A percentile compares a stretch with the other conserved stretches of the same genome.
Evolutionary conservation across 768 basidiomycete genomes (phyloP).

Genomic region (Trametes meyenii): DNA sequence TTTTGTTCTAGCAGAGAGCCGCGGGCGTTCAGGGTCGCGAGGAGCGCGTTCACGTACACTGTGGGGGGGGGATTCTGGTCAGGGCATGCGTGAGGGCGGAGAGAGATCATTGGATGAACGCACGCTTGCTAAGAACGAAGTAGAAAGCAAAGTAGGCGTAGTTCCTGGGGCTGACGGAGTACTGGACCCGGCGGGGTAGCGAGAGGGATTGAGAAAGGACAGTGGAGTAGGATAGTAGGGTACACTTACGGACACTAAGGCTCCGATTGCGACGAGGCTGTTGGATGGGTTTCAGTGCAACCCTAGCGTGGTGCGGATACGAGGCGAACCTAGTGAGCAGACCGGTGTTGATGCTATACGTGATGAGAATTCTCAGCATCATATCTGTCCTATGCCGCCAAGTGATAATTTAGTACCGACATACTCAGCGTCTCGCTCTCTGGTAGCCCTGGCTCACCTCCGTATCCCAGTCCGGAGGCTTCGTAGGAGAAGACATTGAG

Average conservation of each 20-base stretch:
- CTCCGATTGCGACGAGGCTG: constrained; percentile 21
- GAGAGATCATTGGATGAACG: background rate
- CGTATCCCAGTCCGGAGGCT: constrained; percentile 21
- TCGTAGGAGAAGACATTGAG: constrained; percentile 20
- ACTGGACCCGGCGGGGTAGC: background rate
- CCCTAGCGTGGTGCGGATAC: background rate
- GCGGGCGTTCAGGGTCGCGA: constrained; percentile 27
- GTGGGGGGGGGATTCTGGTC: background rate
- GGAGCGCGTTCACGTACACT: constrained; percentile 29
- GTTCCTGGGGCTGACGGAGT: constrained; percentile 11
- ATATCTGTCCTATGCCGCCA: constrained; percentile 17
- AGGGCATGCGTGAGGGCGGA: background rate
- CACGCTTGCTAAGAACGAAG: constrained; percentile 25
- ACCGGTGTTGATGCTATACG: constrained; percentile 25
- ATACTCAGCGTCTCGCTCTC: no score
- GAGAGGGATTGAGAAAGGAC: background rate
- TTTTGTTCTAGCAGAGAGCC: constrained; percentile 12
- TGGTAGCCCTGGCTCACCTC: constrained; percentile 4
- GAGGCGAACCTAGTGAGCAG: constrained; percentile 21
- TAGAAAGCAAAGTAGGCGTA: constrained; percentile 27
- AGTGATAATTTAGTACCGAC: background rate
- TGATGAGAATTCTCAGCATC: constrained; percentile 15
- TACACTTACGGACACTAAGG: constrained; percentile 19
- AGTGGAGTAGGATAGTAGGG: no score
- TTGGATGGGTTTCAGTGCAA: background rate